A percentile compares a stretch with the other conserved stretches of the same genome.
Evolutionary conservation across 2,329 filamentous ascomycete species (phyloP).

Genomic region (Madurella fahalii): DNA sequence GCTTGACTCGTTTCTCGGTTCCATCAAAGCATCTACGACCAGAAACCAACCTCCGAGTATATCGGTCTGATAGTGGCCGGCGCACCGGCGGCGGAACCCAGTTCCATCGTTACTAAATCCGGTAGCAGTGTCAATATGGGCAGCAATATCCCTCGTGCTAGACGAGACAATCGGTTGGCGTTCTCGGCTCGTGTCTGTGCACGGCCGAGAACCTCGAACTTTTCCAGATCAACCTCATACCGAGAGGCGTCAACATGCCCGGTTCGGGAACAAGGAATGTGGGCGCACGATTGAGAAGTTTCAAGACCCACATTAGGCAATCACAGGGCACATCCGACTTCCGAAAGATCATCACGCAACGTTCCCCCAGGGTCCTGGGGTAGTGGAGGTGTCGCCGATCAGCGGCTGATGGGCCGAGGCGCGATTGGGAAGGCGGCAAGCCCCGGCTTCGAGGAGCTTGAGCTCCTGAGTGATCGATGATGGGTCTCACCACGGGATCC

Average conservation of each 20-base stretch:
- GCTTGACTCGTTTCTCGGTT: constrained; percentile 8
- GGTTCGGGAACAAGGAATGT: constrained; percentile 4
- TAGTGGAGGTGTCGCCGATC: too few species aligned
- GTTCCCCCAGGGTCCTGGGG: neutral
- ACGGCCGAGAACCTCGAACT: constrained; percentile 10
- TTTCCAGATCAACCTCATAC: constrained; percentile 10
- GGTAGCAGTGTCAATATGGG: constrained; percentile 19
- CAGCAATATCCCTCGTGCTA: constrained; percentile 15
- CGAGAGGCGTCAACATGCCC: neutral
- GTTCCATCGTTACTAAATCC: constrained; percentile 18
- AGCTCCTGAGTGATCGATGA: neutral
- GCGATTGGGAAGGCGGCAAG: neutral
- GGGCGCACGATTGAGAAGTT: neutral
- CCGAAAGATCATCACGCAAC: neutral
- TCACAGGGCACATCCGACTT: neutral
- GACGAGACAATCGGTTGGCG: constrained; percentile 16
- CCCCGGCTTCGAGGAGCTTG: neutral
- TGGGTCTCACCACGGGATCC: neutral
- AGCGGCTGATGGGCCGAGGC: too few species aligned
- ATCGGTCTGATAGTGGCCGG: constrained; percentile 14
- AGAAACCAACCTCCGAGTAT: constrained; percentile 10
- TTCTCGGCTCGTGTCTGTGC: constrained; percentile 20
- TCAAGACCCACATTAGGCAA: too few species aligned
- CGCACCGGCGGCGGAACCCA: constrained; percentile 10
- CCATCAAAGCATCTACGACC: constrained; percentile 1